These are phyloP conservation scores for Stephania japonica DNA, from an alignment of 164 flowering plant species.

Conservation along the genomic window DNA sequence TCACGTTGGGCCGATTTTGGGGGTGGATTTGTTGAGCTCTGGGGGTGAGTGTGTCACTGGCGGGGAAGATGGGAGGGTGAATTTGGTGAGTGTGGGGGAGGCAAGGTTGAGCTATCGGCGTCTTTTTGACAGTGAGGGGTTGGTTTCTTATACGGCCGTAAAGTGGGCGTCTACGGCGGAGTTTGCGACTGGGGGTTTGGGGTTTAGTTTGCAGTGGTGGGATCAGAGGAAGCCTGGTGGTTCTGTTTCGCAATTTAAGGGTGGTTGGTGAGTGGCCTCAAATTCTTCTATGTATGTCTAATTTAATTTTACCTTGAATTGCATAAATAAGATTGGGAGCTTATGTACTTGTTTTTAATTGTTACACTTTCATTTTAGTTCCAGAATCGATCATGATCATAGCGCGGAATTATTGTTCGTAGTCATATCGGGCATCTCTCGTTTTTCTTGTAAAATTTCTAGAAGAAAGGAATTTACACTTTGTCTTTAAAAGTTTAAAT, in stretches of 20 bases:
- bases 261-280: slow-evolving; percentile 44
- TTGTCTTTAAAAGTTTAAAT: too few relatives aligned
- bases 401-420: too few relatives aligned
- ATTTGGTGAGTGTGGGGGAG: slow-evolving; percentile 43
- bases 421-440: too few relatives aligned
- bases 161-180: slow-evolving; percentile 83
- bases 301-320: neutral
- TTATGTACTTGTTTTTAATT: too few relatives aligned
- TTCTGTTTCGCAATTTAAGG: slow-evolving; percentile 59
- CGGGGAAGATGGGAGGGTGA: slow-evolving; percentile 82
- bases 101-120: slow-evolving; percentile 23
- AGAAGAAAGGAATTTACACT: too few relatives aligned
- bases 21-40: slow-evolving; percentile 48
- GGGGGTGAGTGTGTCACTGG: slow-evolving; percentile 60
- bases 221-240: slow-evolving; percentile 80
- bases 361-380: too few relatives aligned
- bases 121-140: slow-evolving; percentile 62
- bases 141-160: slow-evolving; percentile 62
- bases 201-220: slow-evolving; percentile 89
- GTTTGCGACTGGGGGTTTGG: slow-evolving; percentile 81
- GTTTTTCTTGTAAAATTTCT: too few relatives aligned
- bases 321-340: neutral
- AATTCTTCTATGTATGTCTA: too few relatives aligned
- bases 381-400: too few relatives aligned
- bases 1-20: slow-evolving; percentile 47